Evolutionary conservation across 805 yeast genomes (phyloP), one percentile per base, ranked within the genome.

Genomic region (Wickerhamiella cacticola): DNA sequence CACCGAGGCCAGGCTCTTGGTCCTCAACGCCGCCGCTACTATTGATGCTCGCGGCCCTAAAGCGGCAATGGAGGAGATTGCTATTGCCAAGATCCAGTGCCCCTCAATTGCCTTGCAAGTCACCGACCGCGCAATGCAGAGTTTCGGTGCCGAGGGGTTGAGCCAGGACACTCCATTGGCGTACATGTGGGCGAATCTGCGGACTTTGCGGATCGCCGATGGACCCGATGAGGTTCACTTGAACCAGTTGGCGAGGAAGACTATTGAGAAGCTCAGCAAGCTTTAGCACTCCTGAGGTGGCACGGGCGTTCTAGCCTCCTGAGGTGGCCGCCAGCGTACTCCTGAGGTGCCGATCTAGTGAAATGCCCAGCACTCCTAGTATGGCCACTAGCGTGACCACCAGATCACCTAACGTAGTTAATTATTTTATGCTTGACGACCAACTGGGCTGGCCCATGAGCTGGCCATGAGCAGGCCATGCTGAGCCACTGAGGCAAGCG

Each of bases 221-320:
- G 82, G 82, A 10, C 83, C 83, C 2, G 82, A 78, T 64, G 82
- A 77, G 59, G 79, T 79, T 3, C 81, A 78, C 58, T 63, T 75
- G 58, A 63, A 64, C 51, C 82, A 77, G 62, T 64, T 78, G 53
- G 81, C 76, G 5, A 68, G 75, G 50, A 50, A 57, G 15, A 52
- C 54, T 12, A 40, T 48, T 19, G 21, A 18, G 24, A 31, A 21
- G 31, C 29, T 50, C 15, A 46, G 16, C 15, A 45, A 45, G 33
- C 29, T 39, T 13, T 39, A 39, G 36, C 12, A 22, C n/a, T n/a
- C n/a, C n/a, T n/a, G n/a, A n/a, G n/a, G n/a, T n/a, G n/a, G n/a
- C n/a, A n/a, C n/a, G n/a, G n/a, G n/a, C n/a, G n/a, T n/a, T n/a
- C n/a, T n/a, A n/a, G n/a, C n/a, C n/a, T n/a, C n/a, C n/a, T n/a